Percentiles rank a stretch among this genome's conserved stretches.
Evolutionary conservation across 768 basidiomycete genomes (phyloP).

Genomic region (Boletus barrowsii): DNA sequence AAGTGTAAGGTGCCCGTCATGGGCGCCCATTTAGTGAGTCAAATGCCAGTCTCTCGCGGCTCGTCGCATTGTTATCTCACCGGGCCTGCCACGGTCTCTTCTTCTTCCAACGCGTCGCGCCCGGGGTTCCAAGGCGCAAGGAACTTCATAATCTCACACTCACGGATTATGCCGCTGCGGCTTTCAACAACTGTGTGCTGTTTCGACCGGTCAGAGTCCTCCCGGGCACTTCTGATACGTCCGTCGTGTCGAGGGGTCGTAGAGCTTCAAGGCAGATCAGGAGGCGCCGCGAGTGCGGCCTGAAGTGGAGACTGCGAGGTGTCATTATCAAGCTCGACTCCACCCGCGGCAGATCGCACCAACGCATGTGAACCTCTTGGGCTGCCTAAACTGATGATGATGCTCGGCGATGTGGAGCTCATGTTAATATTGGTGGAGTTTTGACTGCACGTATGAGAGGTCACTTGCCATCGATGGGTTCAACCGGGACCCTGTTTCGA

Average conservation of each 20-base stretch:
- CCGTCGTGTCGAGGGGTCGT: background rate
- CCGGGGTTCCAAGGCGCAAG: too few relatives aligned
- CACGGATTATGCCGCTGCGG: too few relatives aligned
- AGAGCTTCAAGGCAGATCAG: background rate
- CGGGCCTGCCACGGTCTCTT: too few relatives aligned
- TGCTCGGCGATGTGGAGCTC: background rate
- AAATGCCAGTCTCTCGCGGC: background rate
- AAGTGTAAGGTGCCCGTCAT: background rate
- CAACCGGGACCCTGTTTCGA: too few relatives aligned
- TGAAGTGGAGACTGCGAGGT: background rate
- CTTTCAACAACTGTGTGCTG: too few relatives aligned
- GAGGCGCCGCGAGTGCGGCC: background rate
- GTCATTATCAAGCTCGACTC: constrained; percentile 5
- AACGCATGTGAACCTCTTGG: background rate
- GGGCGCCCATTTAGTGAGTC: background rate
- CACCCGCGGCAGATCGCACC: background rate
- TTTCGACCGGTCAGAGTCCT: background rate
- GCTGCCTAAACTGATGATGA: background rate
- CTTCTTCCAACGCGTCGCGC: too few relatives aligned
- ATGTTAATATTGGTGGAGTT: background rate
- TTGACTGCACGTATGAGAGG: too few relatives aligned
- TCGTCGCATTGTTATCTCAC: too few relatives aligned
- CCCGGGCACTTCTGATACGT: background rate
- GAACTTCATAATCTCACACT: too few relatives aligned
- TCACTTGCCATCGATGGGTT: too few relatives aligned